phyloP scores from a whole-genome alignment of 371 early-diverging fungal genomes.

The Lichtheimia corymbifera region DNA sequence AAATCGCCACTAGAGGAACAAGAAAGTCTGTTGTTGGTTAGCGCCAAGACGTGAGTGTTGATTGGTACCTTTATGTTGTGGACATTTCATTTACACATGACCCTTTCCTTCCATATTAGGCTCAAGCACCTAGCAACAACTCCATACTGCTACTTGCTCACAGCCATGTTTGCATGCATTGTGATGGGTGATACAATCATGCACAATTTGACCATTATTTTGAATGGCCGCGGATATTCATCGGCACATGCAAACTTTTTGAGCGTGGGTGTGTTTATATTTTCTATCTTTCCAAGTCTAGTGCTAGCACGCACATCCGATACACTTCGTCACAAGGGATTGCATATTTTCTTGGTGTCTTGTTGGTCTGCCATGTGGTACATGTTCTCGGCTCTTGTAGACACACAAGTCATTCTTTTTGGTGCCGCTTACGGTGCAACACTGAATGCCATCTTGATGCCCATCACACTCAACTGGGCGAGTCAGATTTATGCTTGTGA shows the following conservation, averaged over 20 bases:
- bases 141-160: slow-evolving; percentile 9
- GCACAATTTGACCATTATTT: slow-evolving; percentile 7
- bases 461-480: slow-evolving; percentile 5
- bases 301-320: slow-evolving; percentile 8
- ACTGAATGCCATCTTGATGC: background rate
- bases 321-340: slow-evolving; percentile 1
- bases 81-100: background rate
- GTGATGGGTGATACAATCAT: slow-evolving; percentile 6
- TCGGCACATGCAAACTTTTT: slow-evolving; percentile 5
- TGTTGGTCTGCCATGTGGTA: slow-evolving; percentile 7
- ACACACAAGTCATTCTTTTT: background rate
- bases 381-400: background rate
- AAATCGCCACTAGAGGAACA: background rate
- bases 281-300: slow-evolving; percentile 2
- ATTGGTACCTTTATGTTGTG: background rate
- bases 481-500: slow-evolving; percentile 11
- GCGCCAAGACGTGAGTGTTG: slow-evolving; percentile 8
- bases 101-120: slow-evolving; percentile 6
- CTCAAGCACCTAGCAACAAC: slow-evolving; percentile 8
- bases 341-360: slow-evolving; percentile 8
- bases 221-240: slow-evolving; percentile 10
- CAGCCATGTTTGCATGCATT: slow-evolving; percentile 7
- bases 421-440: slow-evolving; percentile 5
- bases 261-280: slow-evolving; percentile 1
- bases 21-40: slow-evolving; percentile 5